Evolutionary conservation across 345 rosid species (phyloP), one percentile per base, ranked within the genome.

Genomic region (Euphorbia peplus): DNA sequence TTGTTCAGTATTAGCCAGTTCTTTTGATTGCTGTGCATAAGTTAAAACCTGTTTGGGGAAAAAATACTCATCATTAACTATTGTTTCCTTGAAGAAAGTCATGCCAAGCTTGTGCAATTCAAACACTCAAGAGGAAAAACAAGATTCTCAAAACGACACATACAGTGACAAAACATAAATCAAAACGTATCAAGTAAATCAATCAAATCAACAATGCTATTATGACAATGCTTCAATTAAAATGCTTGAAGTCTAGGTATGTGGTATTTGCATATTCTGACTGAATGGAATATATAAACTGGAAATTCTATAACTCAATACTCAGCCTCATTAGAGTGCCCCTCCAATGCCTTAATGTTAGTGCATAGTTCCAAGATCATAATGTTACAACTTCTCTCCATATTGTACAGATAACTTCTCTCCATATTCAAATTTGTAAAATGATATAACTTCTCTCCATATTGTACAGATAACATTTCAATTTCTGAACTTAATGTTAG

Each of bases 21-120:
- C 96, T 82, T 89, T 92, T 28, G 98, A 83, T 72, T 88, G 96
- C 58, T 92, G 93, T 32, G 92, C 89, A 83, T 82, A 90, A 42
- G 90, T 85, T 78, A 92, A 81, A 46, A 92, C 86, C 98, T 92
- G 83, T 47, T 59, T 54, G n/a, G 60, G 25, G 55, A 19, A 32
- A n/a, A 76, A 52, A 39, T 14, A 25, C 37, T 30, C 22, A 60
- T 60, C 53, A 56, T 12, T 41, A 59, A 54, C 56, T 32, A 25
- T 16, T 52, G 46, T 68, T 59, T 1, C 64, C 21, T 8, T n/a
- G 8, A 57, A 59, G 35, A 22, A 69, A 63, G 26, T 24, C 3
- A 61, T n/a, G 26, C 51, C 60, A 21, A 5, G 37, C 32, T 63
- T 56, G 12, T 32, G 12, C 61, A 70, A 42, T 42, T 63, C 25